Conservation (phyloP, 495 filamentous ascomycete genomes). For the Rusavskia elegans region DNA sequence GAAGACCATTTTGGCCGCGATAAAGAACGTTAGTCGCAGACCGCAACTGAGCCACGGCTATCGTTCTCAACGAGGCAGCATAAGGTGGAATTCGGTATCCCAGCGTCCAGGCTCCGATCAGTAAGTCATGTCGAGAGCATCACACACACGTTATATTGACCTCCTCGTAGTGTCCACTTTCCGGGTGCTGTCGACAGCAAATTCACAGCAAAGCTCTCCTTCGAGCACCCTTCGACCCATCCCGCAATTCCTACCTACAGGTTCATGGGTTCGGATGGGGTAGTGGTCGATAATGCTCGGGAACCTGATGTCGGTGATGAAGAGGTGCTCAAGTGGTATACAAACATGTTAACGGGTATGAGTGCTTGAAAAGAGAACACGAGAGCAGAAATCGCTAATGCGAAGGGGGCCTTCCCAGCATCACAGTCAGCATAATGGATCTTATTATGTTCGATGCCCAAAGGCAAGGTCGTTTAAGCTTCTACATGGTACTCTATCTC, state of each 20-base stretch:
- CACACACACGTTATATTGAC: slow-evolving; percentile 2
- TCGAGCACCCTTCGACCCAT: slow-evolving; percentile 48
- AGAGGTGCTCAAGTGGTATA: slow-evolving; percentile 48
- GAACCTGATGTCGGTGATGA: slow-evolving; percentile 47
- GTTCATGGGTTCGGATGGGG: slow-evolving; percentile 68
- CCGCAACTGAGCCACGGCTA: neutral
- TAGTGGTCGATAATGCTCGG: slow-evolving; percentile 53
- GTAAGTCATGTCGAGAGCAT: slow-evolving; percentile 17
- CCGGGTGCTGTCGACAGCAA: slow-evolving; percentile 90
- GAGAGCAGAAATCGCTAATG: neutral
- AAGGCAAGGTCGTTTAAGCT: slow-evolving; percentile 66
- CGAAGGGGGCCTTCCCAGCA: slow-evolving; percentile 2
- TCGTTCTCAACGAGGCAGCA: neutral
- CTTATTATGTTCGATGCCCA: slow-evolving; percentile 86
- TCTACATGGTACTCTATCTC: slow-evolving; percentile 67
- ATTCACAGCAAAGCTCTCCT: slow-evolving; percentile 65
- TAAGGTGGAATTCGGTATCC: slow-evolving; percentile 40
- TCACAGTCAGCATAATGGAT: slow-evolving; percentile 73
- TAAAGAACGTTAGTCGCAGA: neutral
- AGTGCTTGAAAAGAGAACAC: neutral
- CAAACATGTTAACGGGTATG: slow-evolving; percentile 48
- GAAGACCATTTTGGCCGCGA: neutral
- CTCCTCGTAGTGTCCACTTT: slow-evolving; percentile 52
- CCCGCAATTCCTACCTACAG: slow-evolving; percentile 76
- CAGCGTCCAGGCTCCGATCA: slow-evolving; percentile 56